Conservation (phyloP, 2,329 filamentous ascomycete species). For the Parastagonospora avenae region DNA sequence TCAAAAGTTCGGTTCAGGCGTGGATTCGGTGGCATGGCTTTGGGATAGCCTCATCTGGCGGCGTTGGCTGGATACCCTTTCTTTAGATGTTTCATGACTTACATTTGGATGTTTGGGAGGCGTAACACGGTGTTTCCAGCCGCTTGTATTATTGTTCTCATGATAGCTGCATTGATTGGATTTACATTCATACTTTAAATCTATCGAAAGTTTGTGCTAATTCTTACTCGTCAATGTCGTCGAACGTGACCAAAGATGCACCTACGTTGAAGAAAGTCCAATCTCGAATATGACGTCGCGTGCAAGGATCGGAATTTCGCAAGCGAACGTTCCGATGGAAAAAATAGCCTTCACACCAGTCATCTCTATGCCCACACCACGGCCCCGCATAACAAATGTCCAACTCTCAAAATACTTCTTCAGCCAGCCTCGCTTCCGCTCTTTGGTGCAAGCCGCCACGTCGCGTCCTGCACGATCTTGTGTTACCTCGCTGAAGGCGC, state of each 20-base stretch:
- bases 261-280: too few relatives aligned
- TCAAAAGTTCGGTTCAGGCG: constrained; percentile 4
- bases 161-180: constrained; percentile 14
- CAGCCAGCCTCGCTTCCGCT: constrained; percentile 15
- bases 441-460: constrained; percentile 34
- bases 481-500: constrained; percentile 32
- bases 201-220: not conserved
- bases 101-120: constrained; percentile 10
- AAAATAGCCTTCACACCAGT: constrained; percentile 32
- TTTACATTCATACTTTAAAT: not conserved
- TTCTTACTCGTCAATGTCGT: not conserved
- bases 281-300: constrained; percentile 28
- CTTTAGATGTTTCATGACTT: constrained; percentile 23
- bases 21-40: constrained; percentile 9
- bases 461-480: constrained; percentile 13
- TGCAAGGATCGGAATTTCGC: constrained; percentile 27
- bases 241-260: too few relatives aligned
- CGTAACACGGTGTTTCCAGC: constrained; percentile 22
- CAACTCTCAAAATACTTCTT: constrained; percentile 19
- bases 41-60: constrained; percentile 24
- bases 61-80: constrained; percentile 44
- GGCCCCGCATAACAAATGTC: constrained; percentile 43
- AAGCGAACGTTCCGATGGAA: constrained; percentile 26
- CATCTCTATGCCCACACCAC: constrained; percentile 39
- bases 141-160: constrained; percentile 11